phyloP scores from a whole-genome alignment of 345 rosid genomes.

The Brassica juncea region DNA sequence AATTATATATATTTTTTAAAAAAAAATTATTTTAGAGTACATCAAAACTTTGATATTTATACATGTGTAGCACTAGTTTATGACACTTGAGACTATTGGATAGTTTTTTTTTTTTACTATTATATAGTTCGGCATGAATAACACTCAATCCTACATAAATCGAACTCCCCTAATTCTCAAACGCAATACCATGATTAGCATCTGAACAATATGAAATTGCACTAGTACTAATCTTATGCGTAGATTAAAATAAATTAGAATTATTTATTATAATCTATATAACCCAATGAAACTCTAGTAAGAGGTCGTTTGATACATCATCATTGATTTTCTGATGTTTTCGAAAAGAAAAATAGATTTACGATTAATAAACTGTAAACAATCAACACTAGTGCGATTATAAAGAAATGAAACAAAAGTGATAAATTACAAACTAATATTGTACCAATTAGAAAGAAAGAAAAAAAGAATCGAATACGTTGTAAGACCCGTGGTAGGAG shows the following conservation, averaged over 20 bases:
- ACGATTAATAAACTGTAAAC: not conserved
- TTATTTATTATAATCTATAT: not conserved
- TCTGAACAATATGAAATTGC: not conserved
- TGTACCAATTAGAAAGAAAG: not conserved
- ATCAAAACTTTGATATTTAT: not conserved
- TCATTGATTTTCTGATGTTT: slow-evolving; percentile 5
- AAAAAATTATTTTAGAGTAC: not conserved
- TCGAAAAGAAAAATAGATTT: not conserved
- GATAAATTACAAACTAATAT: slow-evolving; percentile 11
- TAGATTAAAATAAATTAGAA: not conserved
- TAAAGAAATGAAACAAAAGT: not conserved
- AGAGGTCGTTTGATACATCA: slow-evolving; percentile 13
- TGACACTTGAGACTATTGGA: not conserved
- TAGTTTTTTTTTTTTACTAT: too few species aligned
- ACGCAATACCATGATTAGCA: not conserved
- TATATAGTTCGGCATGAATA: not conserved
- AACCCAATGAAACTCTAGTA: not conserved
- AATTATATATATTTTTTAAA: not conserved
- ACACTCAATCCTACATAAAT: not conserved
- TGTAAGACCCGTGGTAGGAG: slow-evolving; percentile 13
- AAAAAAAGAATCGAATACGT: slow-evolving; percentile 14
- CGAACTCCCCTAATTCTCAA: not conserved
- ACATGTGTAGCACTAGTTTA: not conserved
- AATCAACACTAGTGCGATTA: slow-evolving; percentile 11
- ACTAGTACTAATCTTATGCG: not conserved